Percentiles rank a stretch among this genome's conserved stretches.
Conservation (phyloP, 192 early-diverging fungal species). For the Nowakowskiella sp. region DNA sequence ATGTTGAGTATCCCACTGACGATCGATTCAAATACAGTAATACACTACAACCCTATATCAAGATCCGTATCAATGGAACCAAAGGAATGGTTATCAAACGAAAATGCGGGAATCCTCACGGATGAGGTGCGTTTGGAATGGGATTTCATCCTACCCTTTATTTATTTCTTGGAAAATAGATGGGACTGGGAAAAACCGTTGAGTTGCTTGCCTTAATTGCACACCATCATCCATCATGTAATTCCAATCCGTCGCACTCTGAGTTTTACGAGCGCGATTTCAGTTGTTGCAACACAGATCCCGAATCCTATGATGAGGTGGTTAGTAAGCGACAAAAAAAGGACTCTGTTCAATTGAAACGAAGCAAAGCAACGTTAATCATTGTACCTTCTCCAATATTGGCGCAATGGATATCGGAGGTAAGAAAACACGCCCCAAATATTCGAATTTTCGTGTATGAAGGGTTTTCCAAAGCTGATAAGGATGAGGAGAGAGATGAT, state of each 20-base stretch:
- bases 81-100: too few relatives aligned
- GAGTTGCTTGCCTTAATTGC: conserved; percentile 53
- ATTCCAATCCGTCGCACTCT: conserved; percentile 9
- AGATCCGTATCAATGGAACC: too few relatives aligned
- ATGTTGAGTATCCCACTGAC: too few relatives aligned
- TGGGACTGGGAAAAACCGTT: conserved; percentile 68
- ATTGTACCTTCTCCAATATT: conserved; percentile 55
- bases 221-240: conserved; percentile 20
- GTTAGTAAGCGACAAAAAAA: neutral
- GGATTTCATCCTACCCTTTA: too few relatives aligned
- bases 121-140: too few relatives aligned
- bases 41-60: too few relatives aligned
- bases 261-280: neutral
- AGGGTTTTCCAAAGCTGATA: too few relatives aligned
- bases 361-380: conserved; percentile 47
- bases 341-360: conserved; percentile 2
- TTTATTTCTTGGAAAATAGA: too few relatives aligned
- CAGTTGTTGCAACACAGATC: neutral
- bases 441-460: conserved; percentile 33
- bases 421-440: conserved; percentile 41
- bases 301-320: neutral
- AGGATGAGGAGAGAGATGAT: neutral
- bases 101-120: too few relatives aligned
- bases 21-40: too few relatives aligned
- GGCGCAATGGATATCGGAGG: conserved; percentile 58